These are phyloP conservation scores for Phalaenopsis hybrid DNA, from an alignment of 116 monocot genomes.

Conservation along the genomic window DNA sequence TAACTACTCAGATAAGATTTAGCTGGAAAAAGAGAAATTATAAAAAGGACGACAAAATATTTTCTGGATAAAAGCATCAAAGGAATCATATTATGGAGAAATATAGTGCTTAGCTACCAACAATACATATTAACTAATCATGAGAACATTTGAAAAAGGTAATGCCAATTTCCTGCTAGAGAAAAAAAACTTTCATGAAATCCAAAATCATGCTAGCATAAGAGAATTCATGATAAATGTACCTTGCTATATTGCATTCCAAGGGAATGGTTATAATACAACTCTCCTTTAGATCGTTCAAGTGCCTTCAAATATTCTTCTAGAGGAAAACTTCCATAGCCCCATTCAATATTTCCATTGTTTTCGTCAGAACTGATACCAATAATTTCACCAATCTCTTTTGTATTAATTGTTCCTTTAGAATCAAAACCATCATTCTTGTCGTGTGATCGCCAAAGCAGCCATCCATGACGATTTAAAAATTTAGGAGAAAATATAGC, in stretches of 20 bases:
- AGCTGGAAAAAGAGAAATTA: not conserved
- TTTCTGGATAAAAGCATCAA: not conserved
- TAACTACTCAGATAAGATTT: not conserved
- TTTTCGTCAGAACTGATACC: slow-evolving; percentile 58
- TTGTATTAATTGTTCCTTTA: slow-evolving; percentile 19
- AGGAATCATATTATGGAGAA: not conserved
- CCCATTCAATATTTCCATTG: slow-evolving; percentile 55
- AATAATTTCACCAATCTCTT: slow-evolving; percentile 44
- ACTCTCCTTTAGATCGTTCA: slow-evolving; percentile 75
- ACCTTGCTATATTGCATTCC: slow-evolving; percentile 96
- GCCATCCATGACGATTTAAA: slow-evolving; percentile 43
- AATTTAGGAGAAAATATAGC: slow-evolving; percentile 71
- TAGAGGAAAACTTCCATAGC: slow-evolving; percentile 64
- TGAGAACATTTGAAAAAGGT: not conserved
- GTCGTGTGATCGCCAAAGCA: slow-evolving; percentile 3
- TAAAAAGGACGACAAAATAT: not conserved
- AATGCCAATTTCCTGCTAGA: not conserved
- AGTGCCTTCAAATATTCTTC: slow-evolving; percentile 95
- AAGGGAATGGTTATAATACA: slow-evolving; percentile 74
- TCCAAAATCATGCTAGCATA: not conserved
- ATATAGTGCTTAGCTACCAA: not conserved
- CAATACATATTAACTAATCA: not conserved
- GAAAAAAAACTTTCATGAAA: not conserved
- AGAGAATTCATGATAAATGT: not conserved
- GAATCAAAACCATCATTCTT: slow-evolving; percentile 7